These are phyloP conservation scores for Diversispora eburnea DNA, from an alignment of 192 early-diverging fungal species.

Conservation along the genomic window DNA sequence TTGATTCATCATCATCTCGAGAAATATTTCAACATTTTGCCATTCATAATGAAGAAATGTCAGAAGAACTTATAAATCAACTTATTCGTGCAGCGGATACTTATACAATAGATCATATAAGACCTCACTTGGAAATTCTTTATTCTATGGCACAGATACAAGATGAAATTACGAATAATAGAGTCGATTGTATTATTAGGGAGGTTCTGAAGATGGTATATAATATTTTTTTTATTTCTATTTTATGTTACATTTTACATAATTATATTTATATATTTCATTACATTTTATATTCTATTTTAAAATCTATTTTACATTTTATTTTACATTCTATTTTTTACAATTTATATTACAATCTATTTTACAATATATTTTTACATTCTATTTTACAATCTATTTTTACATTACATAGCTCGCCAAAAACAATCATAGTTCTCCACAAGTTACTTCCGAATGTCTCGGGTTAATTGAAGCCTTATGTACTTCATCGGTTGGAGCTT, in stretches of 20 bases:
- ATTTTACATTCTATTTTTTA: not conserved
- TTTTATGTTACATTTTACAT: not conserved
- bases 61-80: conserved; percentile 23
- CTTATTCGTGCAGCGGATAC: conserved; percentile 15
- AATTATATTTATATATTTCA: not conserved
- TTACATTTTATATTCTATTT: not conserved
- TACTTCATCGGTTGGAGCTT: not conserved
- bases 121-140: conserved; percentile 20
- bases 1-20: conserved; percentile 1
- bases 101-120: conserved; percentile 12
- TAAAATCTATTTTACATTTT: too few species aligned
- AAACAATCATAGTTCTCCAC: not conserved
- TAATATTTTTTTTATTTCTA: not conserved
- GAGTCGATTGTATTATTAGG: not conserved
- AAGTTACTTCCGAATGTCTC: conserved; percentile 13
- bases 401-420: conserved; percentile 4
- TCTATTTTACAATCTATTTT: not conserved
- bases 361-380: not conserved
- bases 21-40: conserved; percentile 23
- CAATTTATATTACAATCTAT: not conserved
- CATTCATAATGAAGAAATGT: not conserved
- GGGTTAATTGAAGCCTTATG: conserved; percentile 19
- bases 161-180: not conserved
- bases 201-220: conserved; percentile 12
- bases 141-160: conserved; percentile 16